These are phyloP conservation scores for Argentina anserina DNA, from an alignment of 306 rosid species.

Conservation along the genomic window DNA sequence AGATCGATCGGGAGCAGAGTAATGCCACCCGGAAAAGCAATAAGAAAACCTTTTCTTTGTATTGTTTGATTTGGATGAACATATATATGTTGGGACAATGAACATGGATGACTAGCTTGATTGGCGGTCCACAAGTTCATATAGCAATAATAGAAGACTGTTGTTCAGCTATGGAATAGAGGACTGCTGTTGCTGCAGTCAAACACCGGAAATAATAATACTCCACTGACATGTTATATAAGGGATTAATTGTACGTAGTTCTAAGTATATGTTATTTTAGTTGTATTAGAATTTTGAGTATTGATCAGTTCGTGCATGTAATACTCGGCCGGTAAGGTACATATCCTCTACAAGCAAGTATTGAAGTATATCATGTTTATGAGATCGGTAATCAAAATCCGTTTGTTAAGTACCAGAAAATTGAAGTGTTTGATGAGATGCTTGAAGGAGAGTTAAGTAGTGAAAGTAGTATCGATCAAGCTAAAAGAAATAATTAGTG, in stretches of 20 bases:
- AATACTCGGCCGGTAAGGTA: neutral
- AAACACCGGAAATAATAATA: neutral
- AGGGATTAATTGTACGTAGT: neutral
- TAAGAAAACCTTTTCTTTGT: neutral
- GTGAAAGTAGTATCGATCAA: too few relatives aligned
- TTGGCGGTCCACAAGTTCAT: neutral
- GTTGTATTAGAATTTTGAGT: neutral
- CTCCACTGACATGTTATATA: neutral
- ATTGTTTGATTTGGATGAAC: neutral
- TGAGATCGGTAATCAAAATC: too few relatives aligned
- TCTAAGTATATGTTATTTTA: neutral
- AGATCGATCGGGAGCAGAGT: neutral
- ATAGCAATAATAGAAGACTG: neutral
- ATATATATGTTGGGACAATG: constrained; percentile 2
- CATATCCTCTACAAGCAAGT: neutral
- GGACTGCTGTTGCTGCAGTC: neutral
- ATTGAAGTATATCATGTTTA: too few relatives aligned
- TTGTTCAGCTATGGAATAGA: too few relatives aligned
- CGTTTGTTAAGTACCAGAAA: too few relatives aligned
- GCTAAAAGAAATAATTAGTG: neutral
- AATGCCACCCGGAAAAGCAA: neutral
- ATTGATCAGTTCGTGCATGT: neutral
- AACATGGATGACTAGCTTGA: neutral
- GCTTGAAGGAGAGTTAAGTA: neutral
- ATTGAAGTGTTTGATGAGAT: neutral